Evolutionary conservation across 1,139 yeast species (phyloP).

Genomic region (Nakaseomyces uthaithaninus): DNA sequence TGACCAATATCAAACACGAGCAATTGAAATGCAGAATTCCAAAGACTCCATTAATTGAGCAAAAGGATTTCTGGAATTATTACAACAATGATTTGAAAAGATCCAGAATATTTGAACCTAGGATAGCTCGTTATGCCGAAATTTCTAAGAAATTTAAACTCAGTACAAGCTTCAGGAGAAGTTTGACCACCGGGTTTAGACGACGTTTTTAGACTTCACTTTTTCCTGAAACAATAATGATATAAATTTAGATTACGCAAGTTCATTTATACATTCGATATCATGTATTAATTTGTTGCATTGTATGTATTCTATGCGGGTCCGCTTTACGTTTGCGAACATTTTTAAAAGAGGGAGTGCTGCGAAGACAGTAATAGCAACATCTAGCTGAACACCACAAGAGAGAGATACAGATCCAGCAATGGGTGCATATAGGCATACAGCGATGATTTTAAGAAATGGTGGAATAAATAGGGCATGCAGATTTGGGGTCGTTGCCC

Average conservation of each 20-base stretch:
- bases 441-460: conserved; percentile 1
- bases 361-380: too few relatives aligned
- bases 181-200: background rate
- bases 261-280: too few relatives aligned
- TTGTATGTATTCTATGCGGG: too few relatives aligned
- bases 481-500: background rate
- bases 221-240: too few relatives aligned
- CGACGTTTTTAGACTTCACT: background rate
- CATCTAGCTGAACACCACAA: too few relatives aligned
- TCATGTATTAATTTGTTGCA: too few relatives aligned
- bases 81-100: conserved; percentile 24
- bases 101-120: background rate
- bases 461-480: background rate
- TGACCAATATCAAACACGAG: conserved; percentile 29
- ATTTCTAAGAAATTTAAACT: conserved; percentile 7
- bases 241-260: too few relatives aligned
- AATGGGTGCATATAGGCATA: too few relatives aligned
- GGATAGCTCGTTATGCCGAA: conserved; percentile 2
- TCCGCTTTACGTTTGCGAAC: too few relatives aligned
- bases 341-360: too few relatives aligned
- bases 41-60: conserved; percentile 8
- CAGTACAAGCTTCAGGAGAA: background rate
- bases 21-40: conserved; percentile 3
- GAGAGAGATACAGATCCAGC: too few relatives aligned
- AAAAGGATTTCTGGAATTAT: conserved; percentile 25